Conservation (phyloP, 805 yeast genomes). For the Isabelozyma gotoi region DNA sequence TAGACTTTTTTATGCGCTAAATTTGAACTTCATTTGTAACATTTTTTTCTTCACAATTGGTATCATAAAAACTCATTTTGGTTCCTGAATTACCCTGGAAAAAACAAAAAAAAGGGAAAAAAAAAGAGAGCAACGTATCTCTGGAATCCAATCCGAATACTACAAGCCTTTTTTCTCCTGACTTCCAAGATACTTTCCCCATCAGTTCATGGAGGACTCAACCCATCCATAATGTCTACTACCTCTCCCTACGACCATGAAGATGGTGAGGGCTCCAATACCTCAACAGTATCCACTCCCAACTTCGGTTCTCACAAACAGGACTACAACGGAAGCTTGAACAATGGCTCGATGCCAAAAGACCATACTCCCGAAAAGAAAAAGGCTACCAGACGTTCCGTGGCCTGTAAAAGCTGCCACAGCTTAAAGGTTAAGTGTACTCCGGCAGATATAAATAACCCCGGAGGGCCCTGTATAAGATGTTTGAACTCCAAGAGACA, state of each 20-base stretch:
- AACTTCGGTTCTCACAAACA: neutral
- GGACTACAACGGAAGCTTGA: neutral
- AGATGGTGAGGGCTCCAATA: neutral
- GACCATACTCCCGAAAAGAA: neutral
- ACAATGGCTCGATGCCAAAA: too few species aligned
- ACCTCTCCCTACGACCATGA: neutral
- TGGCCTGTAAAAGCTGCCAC: constrained; percentile 77
- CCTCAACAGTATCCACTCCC: neutral
- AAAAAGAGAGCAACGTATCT: too few species aligned
- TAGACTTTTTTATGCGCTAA: too few species aligned
- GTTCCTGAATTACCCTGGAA: too few species aligned
- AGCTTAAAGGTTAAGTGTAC: constrained; percentile 80
- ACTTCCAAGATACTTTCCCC: too few species aligned
- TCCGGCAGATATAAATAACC: constrained; percentile 60
- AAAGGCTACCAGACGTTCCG: constrained; percentile 38
- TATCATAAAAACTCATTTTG: too few species aligned
- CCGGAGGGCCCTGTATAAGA: constrained; percentile 67
- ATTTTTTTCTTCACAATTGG: too few species aligned
- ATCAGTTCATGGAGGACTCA: too few species aligned
- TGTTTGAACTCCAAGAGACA: constrained; percentile 62
- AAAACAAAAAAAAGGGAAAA: too few species aligned
- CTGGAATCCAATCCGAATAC: too few species aligned
- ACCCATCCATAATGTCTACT: neutral
- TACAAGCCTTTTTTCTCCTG: too few species aligned
- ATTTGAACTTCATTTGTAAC: too few species aligned